Evolutionary conservation across 768 basidiomycete species (phyloP), one percentile per base, ranked within the genome.

Genomic region (Rhizopogon vinicolor): DNA sequence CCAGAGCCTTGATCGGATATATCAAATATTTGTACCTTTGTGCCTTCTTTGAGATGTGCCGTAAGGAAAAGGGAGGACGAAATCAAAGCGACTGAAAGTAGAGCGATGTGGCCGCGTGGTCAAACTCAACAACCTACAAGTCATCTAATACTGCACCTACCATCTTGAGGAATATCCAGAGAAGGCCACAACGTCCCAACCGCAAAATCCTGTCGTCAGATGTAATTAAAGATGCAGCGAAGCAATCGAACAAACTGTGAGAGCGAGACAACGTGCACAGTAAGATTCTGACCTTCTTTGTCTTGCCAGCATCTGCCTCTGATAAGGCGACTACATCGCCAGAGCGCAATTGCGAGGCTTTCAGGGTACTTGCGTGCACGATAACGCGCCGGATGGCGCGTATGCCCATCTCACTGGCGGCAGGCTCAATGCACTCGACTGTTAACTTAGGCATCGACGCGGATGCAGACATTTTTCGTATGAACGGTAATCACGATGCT

Each of bases 151-250:
- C 41, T 53, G 53, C 57, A 76, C 84, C 63, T 67, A 87, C 90
- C 73, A 57, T 83, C 79, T 51, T 75, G 76, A 28, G 82, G 65
- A 53, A 85, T 52, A 7, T 88, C 86, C 44, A 78, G 62, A 40
- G 85, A 87, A n/a, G 89, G 89, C 90, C 90, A 92, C 61, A 81
- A 78, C 44, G 84, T 72, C 5, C 90, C 91, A 52, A 91, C 74
- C 12, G 85, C 81, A 67, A 85, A 85, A 43, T 75, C 69, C 86
- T 87, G 63, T 58, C 59, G 61, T 44, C 49, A 19, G 42, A 39
- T 58, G 40, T 62, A 48, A 53, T 59, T n/a, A 51, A 56, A 55
- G 43, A 53, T 40, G 54, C n/a, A 28, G 52, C 50, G 55, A 31
- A 41, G 50, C 43, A 45, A 53, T 33, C 44, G 35, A 53, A 51